Percentiles rank a stretch among this genome's conserved stretches.
phyloP scores from a whole-genome alignment of 164 flowering plant species.

The Nymphaea thermarum region DNA sequence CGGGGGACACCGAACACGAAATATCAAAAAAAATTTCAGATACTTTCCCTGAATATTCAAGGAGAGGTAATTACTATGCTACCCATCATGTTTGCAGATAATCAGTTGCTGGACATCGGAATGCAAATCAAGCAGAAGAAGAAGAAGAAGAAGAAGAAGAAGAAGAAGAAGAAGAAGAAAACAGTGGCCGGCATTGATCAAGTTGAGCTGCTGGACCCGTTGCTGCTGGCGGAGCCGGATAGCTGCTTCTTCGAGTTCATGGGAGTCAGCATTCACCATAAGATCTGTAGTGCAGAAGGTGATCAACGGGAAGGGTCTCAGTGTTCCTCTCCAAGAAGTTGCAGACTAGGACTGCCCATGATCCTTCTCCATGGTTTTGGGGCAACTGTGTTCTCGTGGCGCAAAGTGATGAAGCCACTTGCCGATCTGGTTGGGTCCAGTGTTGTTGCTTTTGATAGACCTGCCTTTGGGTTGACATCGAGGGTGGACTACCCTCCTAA shows the following conservation, averaged over 20 bases:
- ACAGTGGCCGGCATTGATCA: slow-evolving; percentile 79
- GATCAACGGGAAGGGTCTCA: slow-evolving; percentile 10
- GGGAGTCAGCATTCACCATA: slow-evolving; percentile 80
- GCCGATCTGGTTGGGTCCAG: slow-evolving; percentile 42
- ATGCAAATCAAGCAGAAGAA: slow-evolving; percentile 29
- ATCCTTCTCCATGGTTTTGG: slow-evolving; percentile 92
- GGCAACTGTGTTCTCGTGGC: slow-evolving; percentile 88
- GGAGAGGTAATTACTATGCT: no score
- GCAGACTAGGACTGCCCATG: slow-evolving; percentile 35
- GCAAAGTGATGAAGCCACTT: slow-evolving; percentile 61
- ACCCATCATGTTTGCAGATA: no score
- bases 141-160: slow-evolving; percentile 18
- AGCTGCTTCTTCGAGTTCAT: slow-evolving; percentile 72
- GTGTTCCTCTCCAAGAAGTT: slow-evolving; percentile 10
- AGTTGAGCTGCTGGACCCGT: slow-evolving; percentile 68
- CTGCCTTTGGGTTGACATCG: slow-evolving; percentile 93
- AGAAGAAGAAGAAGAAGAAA: slow-evolving; percentile 15
- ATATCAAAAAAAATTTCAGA: no score
- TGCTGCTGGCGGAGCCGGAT: slow-evolving; percentile 69
- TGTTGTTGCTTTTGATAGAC: slow-evolving; percentile 95
- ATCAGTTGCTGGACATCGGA: slow-evolving; percentile 1
- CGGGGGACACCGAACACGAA: no score
- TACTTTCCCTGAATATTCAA: no score
- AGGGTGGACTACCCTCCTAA: slow-evolving; percentile 20
- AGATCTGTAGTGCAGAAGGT: slow-evolving; percentile 33